Conservation (phyloP, 108 stramenopile species). For the Mediolabrus comicus region DNA sequence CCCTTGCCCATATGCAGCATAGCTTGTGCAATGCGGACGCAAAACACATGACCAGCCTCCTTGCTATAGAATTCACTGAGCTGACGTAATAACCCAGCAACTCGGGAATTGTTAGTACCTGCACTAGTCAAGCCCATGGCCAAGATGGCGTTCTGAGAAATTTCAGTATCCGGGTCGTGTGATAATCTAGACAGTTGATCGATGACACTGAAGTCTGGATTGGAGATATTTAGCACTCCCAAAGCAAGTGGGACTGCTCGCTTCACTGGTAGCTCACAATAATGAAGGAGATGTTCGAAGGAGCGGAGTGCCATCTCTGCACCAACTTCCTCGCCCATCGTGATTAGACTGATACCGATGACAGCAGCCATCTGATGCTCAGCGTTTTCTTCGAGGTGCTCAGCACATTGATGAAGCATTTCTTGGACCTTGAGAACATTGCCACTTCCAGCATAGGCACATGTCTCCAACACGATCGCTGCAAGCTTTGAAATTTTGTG, state of each 20-base stretch:
- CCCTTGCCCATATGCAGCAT: slow-evolving; percentile 99
- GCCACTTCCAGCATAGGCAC: slow-evolving; percentile 97
- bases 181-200: slow-evolving; percentile 97
- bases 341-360: slow-evolving; percentile 94
- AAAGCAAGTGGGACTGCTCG: slow-evolving; percentile 96
- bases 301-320: slow-evolving; percentile 96
- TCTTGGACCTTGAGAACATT: slow-evolving; percentile 97
- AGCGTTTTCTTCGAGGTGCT: slow-evolving; percentile 94
- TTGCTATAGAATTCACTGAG: slow-evolving; percentile 97
- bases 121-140: slow-evolving; percentile 96
- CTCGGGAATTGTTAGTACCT: slow-evolving; percentile 98
- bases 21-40: slow-evolving; percentile 98
- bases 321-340: slow-evolving; percentile 98
- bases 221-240: slow-evolving; percentile 90
- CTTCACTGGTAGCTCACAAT: slow-evolving; percentile 97
- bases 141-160: slow-evolving; percentile 94
- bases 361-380: slow-evolving; percentile 96
- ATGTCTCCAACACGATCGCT: slow-evolving; percentile 88
- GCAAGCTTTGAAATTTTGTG: slow-evolving; percentile 95
- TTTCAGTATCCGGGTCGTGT: slow-evolving; percentile 95
- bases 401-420: slow-evolving; percentile 97
- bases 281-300: slow-evolving; percentile 99
- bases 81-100: slow-evolving; percentile 96
- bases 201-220: slow-evolving; percentile 96
- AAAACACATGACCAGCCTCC: slow-evolving; percentile 95